These are phyloP conservation scores for Inga oerstediana DNA, from an alignment of 306 rosid genomes.

Conservation along the genomic window DNA sequence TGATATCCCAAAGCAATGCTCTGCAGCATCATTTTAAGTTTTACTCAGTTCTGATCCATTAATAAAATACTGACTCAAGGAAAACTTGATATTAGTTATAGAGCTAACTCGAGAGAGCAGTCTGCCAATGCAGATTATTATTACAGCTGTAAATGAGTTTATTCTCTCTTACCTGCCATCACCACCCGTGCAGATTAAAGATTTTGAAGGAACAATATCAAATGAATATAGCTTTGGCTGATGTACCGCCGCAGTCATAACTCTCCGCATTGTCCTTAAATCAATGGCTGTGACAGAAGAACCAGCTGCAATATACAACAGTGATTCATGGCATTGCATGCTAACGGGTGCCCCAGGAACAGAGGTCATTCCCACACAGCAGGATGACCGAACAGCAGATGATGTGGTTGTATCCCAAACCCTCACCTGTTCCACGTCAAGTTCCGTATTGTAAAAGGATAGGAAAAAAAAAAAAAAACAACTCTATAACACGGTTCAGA, in stretches of 20 bases:
- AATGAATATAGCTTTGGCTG: slow-evolving; percentile 59
- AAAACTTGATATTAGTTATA: slow-evolving; percentile 1
- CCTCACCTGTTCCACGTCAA: slow-evolving; percentile 59
- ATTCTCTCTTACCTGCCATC: slow-evolving; percentile 56
- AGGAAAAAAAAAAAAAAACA: background rate
- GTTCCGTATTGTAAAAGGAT: slow-evolving; percentile 22
- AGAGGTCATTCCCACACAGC: slow-evolving; percentile 82
- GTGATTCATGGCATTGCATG: slow-evolving; percentile 78
- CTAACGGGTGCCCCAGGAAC: slow-evolving; percentile 58
- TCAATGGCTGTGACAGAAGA: slow-evolving; percentile 70
- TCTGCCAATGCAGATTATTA: slow-evolving; percentile 11
- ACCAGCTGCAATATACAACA: slow-evolving; percentile 72
- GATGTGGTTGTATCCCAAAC: slow-evolving; percentile 79
- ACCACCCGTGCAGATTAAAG: slow-evolving; percentile 70
- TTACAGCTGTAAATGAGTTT: slow-evolving; percentile 2
- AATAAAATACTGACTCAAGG: background rate
- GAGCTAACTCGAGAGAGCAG: background rate
- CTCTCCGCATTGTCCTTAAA: slow-evolving; percentile 83
- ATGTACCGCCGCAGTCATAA: slow-evolving; percentile 54
- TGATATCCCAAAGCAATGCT: slow-evolving; percentile 83
- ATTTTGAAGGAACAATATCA: slow-evolving; percentile 65
- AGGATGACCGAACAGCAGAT: slow-evolving; percentile 65
- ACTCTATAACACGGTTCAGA: background rate
- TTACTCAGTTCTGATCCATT: slow-evolving; percentile 11
- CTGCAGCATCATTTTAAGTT: slow-evolving; percentile 47